A percentile compares a stretch with the other conserved stretches of the same genome.
Conservation (phyloP, 225 moss, liverwort and hornwort genomes). For the Neckera pumila region DNA sequence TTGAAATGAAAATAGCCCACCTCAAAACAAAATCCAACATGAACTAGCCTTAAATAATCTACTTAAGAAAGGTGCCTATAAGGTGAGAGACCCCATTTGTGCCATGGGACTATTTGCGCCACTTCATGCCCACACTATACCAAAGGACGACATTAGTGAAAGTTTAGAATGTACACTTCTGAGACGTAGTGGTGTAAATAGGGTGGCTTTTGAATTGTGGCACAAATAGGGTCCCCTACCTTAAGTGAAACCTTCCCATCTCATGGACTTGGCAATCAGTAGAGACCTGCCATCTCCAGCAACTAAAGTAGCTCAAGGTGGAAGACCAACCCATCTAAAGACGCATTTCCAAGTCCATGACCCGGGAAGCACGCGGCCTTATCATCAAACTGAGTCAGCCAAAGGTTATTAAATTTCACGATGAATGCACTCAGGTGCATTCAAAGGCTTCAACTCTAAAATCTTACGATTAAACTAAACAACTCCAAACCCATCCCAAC, state of each 20-base stretch:
- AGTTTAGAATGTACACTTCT: rapidly evolving
- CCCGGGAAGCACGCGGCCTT: background rate
- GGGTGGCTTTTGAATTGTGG: background rate
- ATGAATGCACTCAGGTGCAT: background rate
- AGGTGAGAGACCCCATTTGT: background rate
- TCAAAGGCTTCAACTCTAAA: background rate
- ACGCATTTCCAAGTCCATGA: background rate
- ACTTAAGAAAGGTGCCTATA: too few species aligned
- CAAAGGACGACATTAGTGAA: too few species aligned
- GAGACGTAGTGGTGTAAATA: background rate
- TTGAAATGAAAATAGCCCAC: background rate
- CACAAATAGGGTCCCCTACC: background rate
- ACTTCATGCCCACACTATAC: background rate
- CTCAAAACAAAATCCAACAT: rapidly evolving
- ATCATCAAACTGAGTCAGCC: background rate
- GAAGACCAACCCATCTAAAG: background rate
- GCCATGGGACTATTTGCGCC: background rate
- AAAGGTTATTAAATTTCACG: too few species aligned
- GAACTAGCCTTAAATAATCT: background rate
- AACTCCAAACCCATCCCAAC: background rate
- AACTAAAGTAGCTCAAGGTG: background rate
- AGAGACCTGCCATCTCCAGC: background rate
- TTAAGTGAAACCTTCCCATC: background rate
- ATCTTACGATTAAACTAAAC: background rate
- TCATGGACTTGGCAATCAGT: background rate